Percentiles rank a stretch among this genome's conserved stretches.
Conservation (phyloP, 2,329 filamentous ascomycete species). For the Claviceps africana region DNA sequence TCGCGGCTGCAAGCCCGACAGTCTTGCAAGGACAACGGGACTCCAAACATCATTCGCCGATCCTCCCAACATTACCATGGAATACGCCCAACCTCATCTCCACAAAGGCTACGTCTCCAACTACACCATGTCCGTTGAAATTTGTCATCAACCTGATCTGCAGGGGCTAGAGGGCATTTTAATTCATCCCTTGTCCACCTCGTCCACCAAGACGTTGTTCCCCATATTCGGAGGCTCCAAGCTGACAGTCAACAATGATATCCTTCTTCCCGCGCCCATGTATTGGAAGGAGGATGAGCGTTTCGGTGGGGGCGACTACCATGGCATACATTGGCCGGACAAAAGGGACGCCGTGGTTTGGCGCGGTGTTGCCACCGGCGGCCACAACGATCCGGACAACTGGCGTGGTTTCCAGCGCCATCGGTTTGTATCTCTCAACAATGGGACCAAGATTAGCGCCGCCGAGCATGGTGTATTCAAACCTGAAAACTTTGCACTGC, state of each 20-base stretch:
- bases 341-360: slow-evolving; percentile 44
- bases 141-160: slow-evolving; percentile 53
- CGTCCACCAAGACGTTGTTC: slow-evolving; percentile 42
- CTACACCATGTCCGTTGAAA: slow-evolving; percentile 43
- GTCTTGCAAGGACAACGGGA: slow-evolving; percentile 38
- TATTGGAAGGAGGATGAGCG: slow-evolving; percentile 51
- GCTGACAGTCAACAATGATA: slow-evolving; percentile 54
- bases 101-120: slow-evolving; percentile 47
- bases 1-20: slow-evolving; percentile 48
- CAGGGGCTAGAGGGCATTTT: slow-evolving; percentile 51
- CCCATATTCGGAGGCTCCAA: slow-evolving; percentile 59
- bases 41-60: slow-evolving; percentile 29
- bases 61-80: slow-evolving; percentile 30
- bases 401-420: slow-evolving; percentile 65
- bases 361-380: slow-evolving; percentile 55
- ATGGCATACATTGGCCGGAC: slow-evolving; percentile 40
- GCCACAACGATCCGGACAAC: slow-evolving; percentile 42
- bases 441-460: slow-evolving; percentile 41
- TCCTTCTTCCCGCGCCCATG: slow-evolving; percentile 54
- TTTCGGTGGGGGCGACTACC: slow-evolving; percentile 42
- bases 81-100: slow-evolving; percentile 33
- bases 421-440: slow-evolving; percentile 61
- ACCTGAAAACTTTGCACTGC: slow-evolving; percentile 40
- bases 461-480: slow-evolving; percentile 30
- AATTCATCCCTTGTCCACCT: slow-evolving; percentile 43